phyloP scores from a whole-genome alignment of 768 basidiomycete species.

The Lactarius hengduanensis region DNA sequence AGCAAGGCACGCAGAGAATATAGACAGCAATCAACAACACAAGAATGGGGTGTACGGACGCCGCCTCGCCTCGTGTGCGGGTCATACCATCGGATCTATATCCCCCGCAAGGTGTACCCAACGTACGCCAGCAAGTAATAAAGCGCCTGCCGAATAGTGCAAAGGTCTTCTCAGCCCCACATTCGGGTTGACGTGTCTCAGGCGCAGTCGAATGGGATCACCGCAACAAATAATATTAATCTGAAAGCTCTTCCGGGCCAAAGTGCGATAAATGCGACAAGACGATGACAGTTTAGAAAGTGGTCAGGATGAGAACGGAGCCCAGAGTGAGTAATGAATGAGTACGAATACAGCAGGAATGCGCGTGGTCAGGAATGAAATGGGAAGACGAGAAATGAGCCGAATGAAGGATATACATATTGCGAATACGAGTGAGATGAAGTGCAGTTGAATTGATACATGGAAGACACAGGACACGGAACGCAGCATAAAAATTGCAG shows the following conservation, averaged over 20 bases:
- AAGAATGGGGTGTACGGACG: too few species aligned
- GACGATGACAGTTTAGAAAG: conserved; percentile 6
- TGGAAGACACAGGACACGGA: conserved; percentile 3
- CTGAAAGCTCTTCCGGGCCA: neutral
- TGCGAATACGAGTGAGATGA: conserved; percentile 1
- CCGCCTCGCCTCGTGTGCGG: too few species aligned
- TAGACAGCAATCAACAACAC: too few species aligned
- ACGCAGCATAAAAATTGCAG: neutral
- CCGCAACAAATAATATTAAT: neutral
- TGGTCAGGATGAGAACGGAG: conserved; percentile 3
- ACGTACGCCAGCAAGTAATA: neutral
- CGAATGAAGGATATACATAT: neutral
- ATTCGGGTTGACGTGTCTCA: neutral
- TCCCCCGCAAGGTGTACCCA: neutral
- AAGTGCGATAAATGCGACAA: conserved; percentile 18
- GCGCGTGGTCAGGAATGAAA: neutral
- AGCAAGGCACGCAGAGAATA: too few species aligned
- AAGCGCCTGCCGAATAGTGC: neutral
- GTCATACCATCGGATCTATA: too few species aligned
- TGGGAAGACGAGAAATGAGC: neutral
- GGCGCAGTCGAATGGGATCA: neutral
- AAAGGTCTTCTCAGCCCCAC: too few species aligned
- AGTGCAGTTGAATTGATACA: neutral
- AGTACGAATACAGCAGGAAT: neutral
- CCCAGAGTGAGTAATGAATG: conserved; percentile 4